These are phyloP conservation scores for Crithidia expoeki DNA, from an alignment of 208 protist species.

Conservation along the genomic window DNA sequence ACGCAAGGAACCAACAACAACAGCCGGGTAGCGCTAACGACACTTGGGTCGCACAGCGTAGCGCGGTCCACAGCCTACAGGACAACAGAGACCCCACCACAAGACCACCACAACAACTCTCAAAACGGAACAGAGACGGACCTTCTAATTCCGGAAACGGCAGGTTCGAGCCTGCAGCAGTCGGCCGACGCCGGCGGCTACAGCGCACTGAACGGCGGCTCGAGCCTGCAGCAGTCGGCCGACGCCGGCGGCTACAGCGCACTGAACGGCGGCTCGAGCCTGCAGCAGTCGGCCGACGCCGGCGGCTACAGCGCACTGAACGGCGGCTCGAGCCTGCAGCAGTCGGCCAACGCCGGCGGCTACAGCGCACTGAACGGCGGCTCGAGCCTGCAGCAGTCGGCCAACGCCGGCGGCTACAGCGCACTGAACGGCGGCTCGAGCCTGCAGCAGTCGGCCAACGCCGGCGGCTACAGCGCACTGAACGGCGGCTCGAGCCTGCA, in stretches of 20 bases:
- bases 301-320: neutral
- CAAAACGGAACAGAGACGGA: no score
- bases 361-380: conserved; percentile 1
- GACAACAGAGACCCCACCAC: no score
- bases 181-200: neutral
- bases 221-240: no score
- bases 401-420: conserved; percentile 1
- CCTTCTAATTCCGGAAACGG: neutral
- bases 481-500: no score
- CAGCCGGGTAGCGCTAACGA: no score
- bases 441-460: no score
- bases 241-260: no score
- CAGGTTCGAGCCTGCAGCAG: neutral
- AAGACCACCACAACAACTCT: no score
- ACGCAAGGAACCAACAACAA: no score
- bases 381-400: neutral
- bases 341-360: neutral
- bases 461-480: no score
- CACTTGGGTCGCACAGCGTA: no score
- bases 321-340: neutral
- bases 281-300: neutral
- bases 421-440: conserved; percentile 6
- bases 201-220: neutral
- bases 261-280: neutral
- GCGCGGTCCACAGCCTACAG: no score